These are phyloP conservation scores for Globisporangium cystogenes DNA, from an alignment of 352 stramenopile species.

Conservation along the genomic window DNA sequence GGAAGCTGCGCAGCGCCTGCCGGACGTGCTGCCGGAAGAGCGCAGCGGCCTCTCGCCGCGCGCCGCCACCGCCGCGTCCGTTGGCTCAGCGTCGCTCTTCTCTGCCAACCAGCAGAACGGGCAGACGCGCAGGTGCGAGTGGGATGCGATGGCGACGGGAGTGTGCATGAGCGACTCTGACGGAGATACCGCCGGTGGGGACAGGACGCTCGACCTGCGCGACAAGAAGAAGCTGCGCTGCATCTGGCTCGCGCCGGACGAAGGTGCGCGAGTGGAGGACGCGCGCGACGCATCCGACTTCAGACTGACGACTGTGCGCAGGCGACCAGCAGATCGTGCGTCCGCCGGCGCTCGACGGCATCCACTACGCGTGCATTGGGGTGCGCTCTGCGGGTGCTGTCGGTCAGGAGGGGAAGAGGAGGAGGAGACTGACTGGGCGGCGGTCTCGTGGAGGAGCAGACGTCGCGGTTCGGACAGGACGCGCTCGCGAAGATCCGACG, in stretches of 20 bases:
- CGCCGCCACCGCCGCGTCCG: background rate
- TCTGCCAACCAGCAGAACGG: slow-evolving; percentile 3
- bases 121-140: slow-evolving; percentile 2
- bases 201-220: slow-evolving; percentile 44
- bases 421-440: background rate
- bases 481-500: slow-evolving; percentile 57
- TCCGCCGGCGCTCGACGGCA: slow-evolving; percentile 44
- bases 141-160: background rate
- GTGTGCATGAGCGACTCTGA: no score
- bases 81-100: slow-evolving; percentile 7
- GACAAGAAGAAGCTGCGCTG: slow-evolving; percentile 64
- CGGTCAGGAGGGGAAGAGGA: background rate
- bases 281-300: no score
- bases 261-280: slow-evolving; percentile 24
- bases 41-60: slow-evolving; percentile 3
- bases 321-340: slow-evolving; percentile 55
- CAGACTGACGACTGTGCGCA: no score
- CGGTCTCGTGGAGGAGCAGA: slow-evolving; percentile 20
- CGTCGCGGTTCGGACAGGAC: slow-evolving; percentile 50
- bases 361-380: slow-evolving; percentile 54
- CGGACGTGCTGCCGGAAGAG: slow-evolving; percentile 1
- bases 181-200: no score
- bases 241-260: slow-evolving; percentile 63
- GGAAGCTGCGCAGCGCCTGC: background rate
- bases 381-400: slow-evolving; percentile 11